Base-by-base conservation (phyloP, 1,284 basidiomycete genomes). In the Tilletia walkeri region DNA sequence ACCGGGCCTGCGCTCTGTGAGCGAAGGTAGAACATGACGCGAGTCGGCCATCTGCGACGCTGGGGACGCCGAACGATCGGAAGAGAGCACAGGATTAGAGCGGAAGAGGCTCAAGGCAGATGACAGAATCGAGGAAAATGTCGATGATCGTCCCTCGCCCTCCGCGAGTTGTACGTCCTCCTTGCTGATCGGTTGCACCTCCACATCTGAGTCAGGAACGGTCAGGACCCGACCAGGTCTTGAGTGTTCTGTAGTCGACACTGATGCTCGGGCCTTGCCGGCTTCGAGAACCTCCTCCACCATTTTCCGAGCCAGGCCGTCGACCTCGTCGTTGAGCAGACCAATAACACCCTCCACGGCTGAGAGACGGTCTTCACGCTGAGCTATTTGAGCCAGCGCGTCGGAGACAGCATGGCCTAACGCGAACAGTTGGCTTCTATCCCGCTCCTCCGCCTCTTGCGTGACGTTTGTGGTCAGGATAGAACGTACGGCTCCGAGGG, bases 301-400 rank as follows among this genome's bases (percentile, higher is more conserved):
- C 80, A 82, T 81, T 34, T 69, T 65, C 49, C 72, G 73, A 2
- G 80, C 81, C 70, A 77, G 71, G 34, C 59, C 59, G 39, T 63
- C 59, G 12, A 63, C 59, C 20, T 63, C 34, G 16, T 63, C 59
- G 20, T 63, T 34, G 30, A 63, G 36, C 7, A 63, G 36, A 14
- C 59, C 59, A 4, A 63, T 18, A 24, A 63, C 59, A 39, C 59
- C 59, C 9, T 63, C 34, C 2, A 63, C 59, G 16, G 59, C 59
- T 4, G 30, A 24, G 2, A 63, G 16, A 34, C 59, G 30, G 14
- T 38, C 34, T n/a, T 39, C 30, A 2, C 59, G 30, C 18, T 39
- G 30, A 4, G 59, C 59, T 12, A 34, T 7, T 14, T 36, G 59
- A 18, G 59, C 30, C 5, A 63, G 36, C 7, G 36, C 34, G n/a